Base-by-base conservation (phyloP, 1,284 basidiomycete species). In the Ceratorhiza oryzae-sativae region DNA sequence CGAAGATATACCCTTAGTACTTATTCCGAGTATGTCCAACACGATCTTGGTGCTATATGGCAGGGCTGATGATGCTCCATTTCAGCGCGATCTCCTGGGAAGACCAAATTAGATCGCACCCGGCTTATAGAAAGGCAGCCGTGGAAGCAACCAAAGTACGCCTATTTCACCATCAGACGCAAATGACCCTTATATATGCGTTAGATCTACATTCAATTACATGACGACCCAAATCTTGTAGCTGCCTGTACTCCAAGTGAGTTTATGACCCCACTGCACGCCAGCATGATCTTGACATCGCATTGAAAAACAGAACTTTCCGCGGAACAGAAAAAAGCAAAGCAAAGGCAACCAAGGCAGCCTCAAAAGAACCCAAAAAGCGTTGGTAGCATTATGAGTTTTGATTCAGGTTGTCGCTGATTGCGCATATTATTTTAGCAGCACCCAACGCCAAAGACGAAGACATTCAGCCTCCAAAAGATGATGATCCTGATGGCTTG, bases 281-380 rank as follows among this genome's bases (percentile, higher is more conserved):
- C 2, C 27, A 12, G 5, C 1, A 12, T 15, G 58, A 20, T 71
- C 46, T 20, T 25, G 6, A 30, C 36, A 18, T 45, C 9, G 3
- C 15, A 15, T 53, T 51, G 13, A 23, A 45, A 49, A 45, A 49
- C 71, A 63, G 82, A 83, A 72, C 80, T 87, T 41, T 86, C 90
- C 60, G 90, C 90, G 73, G 87, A 87, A 0, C 88, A 90, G 77
- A 94, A 94, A 81, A 96, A 95, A 80, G 93, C 92, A 90, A 91
- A 79, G 95, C 94, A 81, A 96, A 94, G 78, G 93, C 93, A 34
- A 93, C 92, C 80, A 96, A 95, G 79, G 93, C 89, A 0, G 90
- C 90, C 4, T 84, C 85, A 73, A 93, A 91, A 58, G 90, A 90
- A 36, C 79, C 84, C 18, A 89, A 91, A 78, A 91, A 86, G 79